Evolutionary conservation across 208 protist genomes (phyloP).

Genomic region (Paratrypanosoma confusum): DNA sequence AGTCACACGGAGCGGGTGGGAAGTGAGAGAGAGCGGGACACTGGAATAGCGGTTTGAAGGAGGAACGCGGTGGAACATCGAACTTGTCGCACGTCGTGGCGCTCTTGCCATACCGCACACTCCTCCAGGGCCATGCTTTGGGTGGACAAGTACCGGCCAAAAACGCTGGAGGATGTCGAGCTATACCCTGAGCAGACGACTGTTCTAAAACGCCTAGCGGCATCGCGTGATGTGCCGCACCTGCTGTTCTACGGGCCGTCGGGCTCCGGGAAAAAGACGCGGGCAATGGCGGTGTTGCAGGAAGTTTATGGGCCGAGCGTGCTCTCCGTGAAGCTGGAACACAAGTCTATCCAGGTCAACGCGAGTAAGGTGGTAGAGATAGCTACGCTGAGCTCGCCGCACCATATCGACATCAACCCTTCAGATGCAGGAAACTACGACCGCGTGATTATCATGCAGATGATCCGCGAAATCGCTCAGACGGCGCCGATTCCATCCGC

Average conservation of each 20-base stretch:
- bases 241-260: constrained; percentile 96
- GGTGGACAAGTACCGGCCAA: constrained; percentile 99
- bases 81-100: too few relatives aligned
- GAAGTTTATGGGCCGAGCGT: constrained; percentile 90
- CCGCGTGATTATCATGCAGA: constrained; percentile 95
- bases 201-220: constrained; percentile 82
- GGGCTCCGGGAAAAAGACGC: constrained; percentile 94
- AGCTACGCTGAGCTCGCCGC: constrained; percentile 89
- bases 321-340: constrained; percentile 80
- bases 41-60: too few relatives aligned
- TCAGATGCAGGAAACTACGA: constrained; percentile 97
- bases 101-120: too few relatives aligned
- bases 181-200: constrained; percentile 88
- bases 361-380: constrained; percentile 95
- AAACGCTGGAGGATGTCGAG: constrained; percentile 89
- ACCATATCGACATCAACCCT: constrained; percentile 99
- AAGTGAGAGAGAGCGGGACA: too few relatives aligned
- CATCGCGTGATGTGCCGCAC: constrained; percentile 91
- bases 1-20: too few relatives aligned
- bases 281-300: constrained; percentile 90
- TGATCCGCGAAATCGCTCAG: constrained; percentile 98
- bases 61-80: too few relatives aligned
- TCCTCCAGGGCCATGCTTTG: constrained; percentile 85
- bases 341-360: constrained; percentile 81
- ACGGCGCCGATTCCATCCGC: constrained; percentile 71